A percentile compares a stretch with the other conserved stretches of the same genome.
Evolutionary conservation across 2,329 filamentous ascomycete genomes (phyloP).

Genomic region (Pleoardoris graminearum): DNA sequence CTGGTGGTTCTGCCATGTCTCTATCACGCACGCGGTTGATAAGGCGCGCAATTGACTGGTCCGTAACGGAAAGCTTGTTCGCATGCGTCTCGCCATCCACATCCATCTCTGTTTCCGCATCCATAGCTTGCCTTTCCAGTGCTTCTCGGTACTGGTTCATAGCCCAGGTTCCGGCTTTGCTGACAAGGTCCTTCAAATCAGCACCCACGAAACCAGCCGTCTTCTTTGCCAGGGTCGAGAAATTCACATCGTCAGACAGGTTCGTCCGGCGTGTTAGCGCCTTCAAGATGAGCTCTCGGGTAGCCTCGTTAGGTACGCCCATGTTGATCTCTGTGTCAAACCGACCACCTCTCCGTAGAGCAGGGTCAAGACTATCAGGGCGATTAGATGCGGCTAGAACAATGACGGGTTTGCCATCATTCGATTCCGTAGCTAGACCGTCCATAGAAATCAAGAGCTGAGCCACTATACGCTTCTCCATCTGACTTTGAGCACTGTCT

Average conservation of each 20-base stretch:
- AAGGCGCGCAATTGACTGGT: constrained; percentile 47
- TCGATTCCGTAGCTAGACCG: constrained; percentile 69
- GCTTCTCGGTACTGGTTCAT: constrained; percentile 63
- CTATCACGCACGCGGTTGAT: constrained; percentile 56
- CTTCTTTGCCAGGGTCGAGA: constrained; percentile 72
- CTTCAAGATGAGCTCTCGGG: constrained; percentile 75
- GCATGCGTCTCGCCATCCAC: constrained; percentile 47
- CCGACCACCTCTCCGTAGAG: constrained; percentile 70
- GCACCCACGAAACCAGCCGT: constrained; percentile 94
- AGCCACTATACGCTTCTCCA: constrained; percentile 84
- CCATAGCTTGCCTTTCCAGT: constrained; percentile 48
- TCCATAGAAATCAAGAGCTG: constrained; percentile 88
- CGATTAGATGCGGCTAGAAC: constrained; percentile 90
- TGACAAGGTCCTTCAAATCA: constrained; percentile 75
- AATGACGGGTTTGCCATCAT: constrained; percentile 77
- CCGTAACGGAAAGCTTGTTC: constrained; percentile 22
- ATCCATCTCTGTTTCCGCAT: constrained; percentile 53
- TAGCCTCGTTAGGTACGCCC: constrained; percentile 78
- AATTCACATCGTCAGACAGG: constrained; percentile 72
- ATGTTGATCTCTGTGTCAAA: constrained; percentile 88
- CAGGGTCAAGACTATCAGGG: constrained; percentile 82
- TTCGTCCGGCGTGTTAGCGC: constrained; percentile 69
- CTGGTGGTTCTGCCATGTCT: constrained; percentile 55
- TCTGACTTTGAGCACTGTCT: constrained; percentile 80
- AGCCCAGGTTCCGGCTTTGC: constrained; percentile 66